Base-by-base conservation (phyloP, 1,139 yeast genomes). In the Chernovozyma aurita region DNA sequence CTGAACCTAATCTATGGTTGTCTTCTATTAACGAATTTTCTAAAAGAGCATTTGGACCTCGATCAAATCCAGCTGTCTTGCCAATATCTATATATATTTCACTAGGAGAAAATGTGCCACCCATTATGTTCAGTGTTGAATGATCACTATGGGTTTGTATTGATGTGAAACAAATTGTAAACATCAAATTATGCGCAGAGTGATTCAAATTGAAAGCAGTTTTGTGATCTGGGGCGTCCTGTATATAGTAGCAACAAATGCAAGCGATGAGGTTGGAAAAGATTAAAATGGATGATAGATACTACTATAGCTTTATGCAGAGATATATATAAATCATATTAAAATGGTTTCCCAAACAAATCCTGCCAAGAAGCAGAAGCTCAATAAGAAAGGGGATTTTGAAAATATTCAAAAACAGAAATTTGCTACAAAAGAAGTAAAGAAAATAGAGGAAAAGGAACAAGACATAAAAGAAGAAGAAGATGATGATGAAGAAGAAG, bases 351-450 rank as follows among this genome's bases (percentile, higher is more conserved):
- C n/a, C n/a, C n/a, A n/a, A n/a, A n/a, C n/a, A n/a, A n/a, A n/a
- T 11, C 21, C 36, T 15, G 21, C 26, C 11, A 37, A 37, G 30
- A 37, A 37, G 30, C 40, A 37, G 26, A 37, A 37, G 26, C 26
- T 37, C 24, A 30, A 25, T 15, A 22, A 21, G 17, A 12, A 26
- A 12, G 37, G 33, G 2, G 20, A 20, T 21, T 16, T 24, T 13
- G 20, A 22, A n/a, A 21, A 31, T 17, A 31, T n/a, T 4, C n/a
- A n/a, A n/a, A n/a, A n/a, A n/a, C n/a, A n/a, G n/a, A n/a, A n/a
- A n/a, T n/a, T n/a, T n/a, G 9, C 21, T n/a, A 28, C 13, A 5
- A 29, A 33, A 22, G 31, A 17, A n/a, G 18, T 12, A 27, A 30
- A 13, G 15, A 16, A 7, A 13, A 20, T 13, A 27, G 18, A 5